These are phyloP conservation scores for Leucaena leucocephala DNA, from an alignment of 306 rosid genomes.

Conservation along the genomic window DNA sequence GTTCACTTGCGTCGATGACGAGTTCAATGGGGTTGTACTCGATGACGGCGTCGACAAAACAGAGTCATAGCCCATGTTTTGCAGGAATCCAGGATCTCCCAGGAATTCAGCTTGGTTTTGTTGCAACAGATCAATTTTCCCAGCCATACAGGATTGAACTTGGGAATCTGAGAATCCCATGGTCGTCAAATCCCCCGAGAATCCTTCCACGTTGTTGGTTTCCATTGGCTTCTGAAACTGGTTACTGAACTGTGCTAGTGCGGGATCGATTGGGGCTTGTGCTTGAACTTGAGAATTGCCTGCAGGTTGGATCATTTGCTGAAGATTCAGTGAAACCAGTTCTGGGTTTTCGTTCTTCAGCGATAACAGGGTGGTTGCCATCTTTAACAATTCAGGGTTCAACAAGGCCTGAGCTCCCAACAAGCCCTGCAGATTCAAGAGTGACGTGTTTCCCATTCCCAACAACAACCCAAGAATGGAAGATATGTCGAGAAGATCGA, in stretches of 20 bases:
- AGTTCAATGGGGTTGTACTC: slow-evolving; percentile 59
- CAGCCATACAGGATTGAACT: slow-evolving; percentile 30
- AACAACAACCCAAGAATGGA: slow-evolving; percentile 54
- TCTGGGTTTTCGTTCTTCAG: slow-evolving; percentile 47
- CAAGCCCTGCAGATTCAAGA: slow-evolving; percentile 54
- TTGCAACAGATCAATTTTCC: slow-evolving; percentile 35
- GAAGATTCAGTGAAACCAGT: slow-evolving; percentile 39
- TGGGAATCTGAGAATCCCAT: slow-evolving; percentile 43
- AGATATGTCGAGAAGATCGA: slow-evolving; percentile 69
- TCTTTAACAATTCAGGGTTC: slow-evolving; percentile 55
- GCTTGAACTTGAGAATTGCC: slow-evolving; percentile 8
- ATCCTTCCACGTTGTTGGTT: slow-evolving; percentile 23
- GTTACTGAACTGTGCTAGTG: slow-evolving; percentile 20
- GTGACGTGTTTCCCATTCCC: slow-evolving; percentile 53
- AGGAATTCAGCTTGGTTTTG: slow-evolving; percentile 36
- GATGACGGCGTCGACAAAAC: slow-evolving; percentile 61
- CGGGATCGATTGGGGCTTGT: slow-evolving; percentile 34
- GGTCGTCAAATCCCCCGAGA: slow-evolving; percentile 28
- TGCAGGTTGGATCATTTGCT: slow-evolving; percentile 39
- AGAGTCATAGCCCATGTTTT: slow-evolving; percentile 52
- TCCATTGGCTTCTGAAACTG: slow-evolving; percentile 35
- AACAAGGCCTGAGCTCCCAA: slow-evolving; percentile 53
- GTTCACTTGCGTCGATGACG: slow-evolving; percentile 51
- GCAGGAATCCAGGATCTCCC: slow-evolving; percentile 32
- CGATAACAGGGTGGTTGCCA: slow-evolving; percentile 47